Conservation (phyloP, 2,329 filamentous ascomycete species). For the Macrophomina tecta region DNA sequence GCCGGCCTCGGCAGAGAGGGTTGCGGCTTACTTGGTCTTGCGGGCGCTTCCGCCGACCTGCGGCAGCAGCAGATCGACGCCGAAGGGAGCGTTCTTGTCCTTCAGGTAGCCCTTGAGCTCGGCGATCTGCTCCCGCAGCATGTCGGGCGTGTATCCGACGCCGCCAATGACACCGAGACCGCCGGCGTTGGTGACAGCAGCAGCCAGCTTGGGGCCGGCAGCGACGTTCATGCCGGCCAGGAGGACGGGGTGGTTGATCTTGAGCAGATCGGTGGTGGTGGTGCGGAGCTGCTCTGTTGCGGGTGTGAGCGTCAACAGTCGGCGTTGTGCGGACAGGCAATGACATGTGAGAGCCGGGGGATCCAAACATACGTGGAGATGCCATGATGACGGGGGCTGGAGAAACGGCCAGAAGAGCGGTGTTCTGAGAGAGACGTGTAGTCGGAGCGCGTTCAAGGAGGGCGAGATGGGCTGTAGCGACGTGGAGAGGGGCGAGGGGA, state of each 20-base stretch:
- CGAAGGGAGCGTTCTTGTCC: constrained; percentile 94
- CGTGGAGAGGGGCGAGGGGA: constrained; percentile 18
- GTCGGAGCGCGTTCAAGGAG: constrained; percentile 6
- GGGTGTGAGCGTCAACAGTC: not conserved
- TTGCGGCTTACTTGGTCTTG: constrained; percentile 78
- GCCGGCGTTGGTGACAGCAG: constrained; percentile 95
- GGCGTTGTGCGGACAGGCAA: not conserved
- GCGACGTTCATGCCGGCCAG: constrained; percentile 99
- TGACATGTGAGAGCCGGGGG: constrained; percentile 28
- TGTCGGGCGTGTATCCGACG: constrained; percentile 93
- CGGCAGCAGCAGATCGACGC: constrained; percentile 89
- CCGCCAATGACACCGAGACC: constrained; percentile 96
- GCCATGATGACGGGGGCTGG: constrained; percentile 62
- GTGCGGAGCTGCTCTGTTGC: constrained; percentile 69
- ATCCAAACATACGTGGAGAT: constrained; percentile 73
- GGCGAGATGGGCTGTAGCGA: constrained; percentile 3
- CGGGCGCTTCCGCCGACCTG: constrained; percentile 93
- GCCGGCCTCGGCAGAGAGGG: not conserved
- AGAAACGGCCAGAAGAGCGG: constrained; percentile 13
- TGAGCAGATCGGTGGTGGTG: constrained; percentile 90
- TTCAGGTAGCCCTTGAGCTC: constrained; percentile 88
- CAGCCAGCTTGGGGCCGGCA: constrained; percentile 92
- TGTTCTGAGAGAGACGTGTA: constrained; percentile 1
- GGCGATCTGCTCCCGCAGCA: constrained; percentile 92
- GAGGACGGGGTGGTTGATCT: constrained; percentile 95